Conservation (phyloP, 2,329 filamentous ascomycete genomes). For the Trichoderma koningii region DNA sequence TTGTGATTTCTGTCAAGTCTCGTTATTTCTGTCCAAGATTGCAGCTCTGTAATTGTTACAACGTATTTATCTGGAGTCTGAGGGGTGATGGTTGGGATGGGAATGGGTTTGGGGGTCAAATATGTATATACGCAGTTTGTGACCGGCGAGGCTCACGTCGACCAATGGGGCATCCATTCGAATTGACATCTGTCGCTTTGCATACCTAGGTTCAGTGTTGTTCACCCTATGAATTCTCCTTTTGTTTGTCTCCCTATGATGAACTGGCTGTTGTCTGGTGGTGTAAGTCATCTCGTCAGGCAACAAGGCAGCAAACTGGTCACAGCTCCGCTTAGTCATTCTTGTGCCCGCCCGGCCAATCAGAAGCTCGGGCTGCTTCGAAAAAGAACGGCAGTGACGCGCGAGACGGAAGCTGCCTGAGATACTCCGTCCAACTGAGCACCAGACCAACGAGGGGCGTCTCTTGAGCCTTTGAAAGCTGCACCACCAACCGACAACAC, state of each 20-base stretch:
- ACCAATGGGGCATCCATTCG: neutral
- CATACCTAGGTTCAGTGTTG: neutral
- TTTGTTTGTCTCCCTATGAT: neutral
- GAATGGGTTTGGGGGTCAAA: neutral
- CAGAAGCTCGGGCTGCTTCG: slow-evolving; percentile 3
- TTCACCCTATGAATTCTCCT: neutral
- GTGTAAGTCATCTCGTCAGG: neutral
- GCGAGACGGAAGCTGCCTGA: slow-evolving; percentile 50
- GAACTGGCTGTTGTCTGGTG: neutral
- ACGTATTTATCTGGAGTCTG: slow-evolving; percentile 8
- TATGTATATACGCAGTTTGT: slow-evolving; percentile 3
- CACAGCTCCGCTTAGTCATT: neutral
- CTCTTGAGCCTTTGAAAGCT: slow-evolving; percentile 16
- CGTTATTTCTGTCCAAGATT: neutral
- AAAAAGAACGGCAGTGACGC: slow-evolving; percentile 40
- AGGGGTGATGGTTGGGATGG: neutral
- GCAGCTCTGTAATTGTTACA: slow-evolving; percentile 1
- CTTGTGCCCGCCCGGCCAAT: neutral
- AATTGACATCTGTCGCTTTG: neutral
- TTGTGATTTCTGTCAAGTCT: neutral
- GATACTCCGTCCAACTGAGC: neutral
- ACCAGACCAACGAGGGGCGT: slow-evolving; percentile 13
- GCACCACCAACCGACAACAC: slow-evolving; percentile 27
- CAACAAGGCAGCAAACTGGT: slow-evolving; percentile 8
- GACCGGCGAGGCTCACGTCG: neutral